Evolutionary conservation across 805 yeast species (phyloP), one percentile per base, ranked within the genome.

Genomic region (Wickerhamiella lipophila): DNA sequence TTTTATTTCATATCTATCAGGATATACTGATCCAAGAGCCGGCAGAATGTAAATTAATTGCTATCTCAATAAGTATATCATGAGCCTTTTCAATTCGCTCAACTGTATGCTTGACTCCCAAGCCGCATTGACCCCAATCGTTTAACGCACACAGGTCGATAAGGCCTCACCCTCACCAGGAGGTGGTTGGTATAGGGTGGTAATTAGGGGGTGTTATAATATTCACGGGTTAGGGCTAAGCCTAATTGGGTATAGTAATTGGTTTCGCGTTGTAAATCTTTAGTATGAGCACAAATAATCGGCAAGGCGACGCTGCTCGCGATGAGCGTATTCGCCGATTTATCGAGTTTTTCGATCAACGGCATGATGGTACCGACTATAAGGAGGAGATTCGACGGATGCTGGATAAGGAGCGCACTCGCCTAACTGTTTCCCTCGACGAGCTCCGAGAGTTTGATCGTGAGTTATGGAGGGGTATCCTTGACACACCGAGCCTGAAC

Each of bases 321-420:
- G 79, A 81, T 49, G 96, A 88, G 63, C 79, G 96, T 55, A 84
- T 83, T 18, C 78, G 95, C 60, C 73, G 81, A 56, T 89, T 89
- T 67, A 87, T 83, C 56, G 96, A 89, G 58, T 89, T 88, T 61
- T 68, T 92, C 42, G 74, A 71, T 35, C 83, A 78, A 55, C 71
- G 78, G 21, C 74, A 74, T 50, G 72, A 74, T 36, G 65, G 63
- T 6, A 73, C 82, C 0, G 76, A 78, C 53, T 84, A 87, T 66
- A 74, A 78, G 54, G 81, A 77, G 47, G 75, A 74, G 46, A 81
- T 92, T 55, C 76, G 79, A 55, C 72, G 76, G 29, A 80, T 92
- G 83, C 76, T 88, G 43, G 70, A 72, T 53, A 75, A 76, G 57
- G 80, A 79, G 42, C 72, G 73, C 49, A 74, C 75, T 53, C 73